Base-by-base conservation (phyloP, 2,329 filamentous ascomycete genomes). In the Zopfia rhizophila region DNA sequence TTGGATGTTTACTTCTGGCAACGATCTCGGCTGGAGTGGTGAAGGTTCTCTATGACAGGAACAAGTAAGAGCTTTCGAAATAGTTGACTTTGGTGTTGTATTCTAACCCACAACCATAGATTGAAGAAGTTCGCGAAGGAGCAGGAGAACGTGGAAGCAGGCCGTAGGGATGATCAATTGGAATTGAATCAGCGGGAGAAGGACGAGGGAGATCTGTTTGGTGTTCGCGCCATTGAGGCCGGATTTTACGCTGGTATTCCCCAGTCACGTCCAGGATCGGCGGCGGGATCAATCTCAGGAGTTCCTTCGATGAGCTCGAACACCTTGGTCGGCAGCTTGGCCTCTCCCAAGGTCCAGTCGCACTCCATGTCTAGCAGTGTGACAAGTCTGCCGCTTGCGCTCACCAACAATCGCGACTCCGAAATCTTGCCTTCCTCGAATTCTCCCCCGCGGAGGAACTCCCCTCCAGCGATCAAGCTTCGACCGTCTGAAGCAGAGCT, bases 231-330 rank as follows among this genome's bases (percentile, higher is more conserved):
- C 44, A 68, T 73, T 23, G 71, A 74, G 55, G 69, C 70, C 25
- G 71, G 70, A n/a, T 74, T 70, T 55, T 72, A 62, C 37, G 71
- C 68, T 33, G 70, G 71, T 37, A 67, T 74, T 8, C 62, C 66
- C 18, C 70, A 73, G 39, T 74, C 71, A 17, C 66, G 68, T 30
- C 70, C 70, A 16, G 63, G 60, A 8, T 72, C 70, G 48, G 62
- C 66, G 58, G 61, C 68, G 12, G 61, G 60, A 51, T 72, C 69
- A 19, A 45, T 52, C 16, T 47, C 51, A 14, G 60, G 57, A 16
- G 55, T 53, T 21, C 60, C 63, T 22, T 54, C 58, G 22, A 62
- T 69, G 61, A 45, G 47, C 38, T 59, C 65, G 18, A 68, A 60
- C 44, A 70, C 70, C 5, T 51, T 72, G 18, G 55, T 70, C 23